These are phyloP conservation scores for Thozetella sp. DNA, from an alignment of 495 filamentous ascomycete species.

Conservation along the genomic window DNA sequence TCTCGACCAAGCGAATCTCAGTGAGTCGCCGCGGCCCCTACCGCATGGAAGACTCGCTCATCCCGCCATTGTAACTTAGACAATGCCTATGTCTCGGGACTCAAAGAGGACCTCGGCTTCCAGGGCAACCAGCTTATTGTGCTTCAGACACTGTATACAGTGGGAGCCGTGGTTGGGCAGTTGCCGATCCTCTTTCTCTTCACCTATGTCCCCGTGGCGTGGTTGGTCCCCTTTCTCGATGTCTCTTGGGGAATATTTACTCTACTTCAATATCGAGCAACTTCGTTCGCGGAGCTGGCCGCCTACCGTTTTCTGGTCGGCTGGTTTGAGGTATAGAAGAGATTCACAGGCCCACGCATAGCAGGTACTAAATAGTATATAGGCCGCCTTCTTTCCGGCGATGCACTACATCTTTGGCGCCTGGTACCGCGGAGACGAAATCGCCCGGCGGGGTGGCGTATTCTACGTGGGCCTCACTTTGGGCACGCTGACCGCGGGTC, in stretches of 20 bases:
- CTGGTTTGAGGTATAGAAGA: constrained; percentile 9
- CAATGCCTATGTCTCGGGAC: constrained; percentile 38
- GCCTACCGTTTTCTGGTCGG: constrained; percentile 28
- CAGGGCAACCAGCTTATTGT: constrained; percentile 49
- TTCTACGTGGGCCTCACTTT: constrained; percentile 53
- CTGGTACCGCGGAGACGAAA: constrained; percentile 29
- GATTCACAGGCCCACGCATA: constrained; percentile 28
- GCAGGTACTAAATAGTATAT: constrained; percentile 19
- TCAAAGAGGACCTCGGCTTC: constrained; percentile 37
- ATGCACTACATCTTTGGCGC: constrained; percentile 43
- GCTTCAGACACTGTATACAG: constrained; percentile 47
- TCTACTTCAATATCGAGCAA: constrained; percentile 41
- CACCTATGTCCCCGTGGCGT: constrained; percentile 47
- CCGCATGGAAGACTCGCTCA: background rate
- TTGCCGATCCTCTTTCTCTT: constrained; percentile 52
- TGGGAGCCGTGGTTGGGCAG: constrained; percentile 51
- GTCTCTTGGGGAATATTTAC: constrained; percentile 50
- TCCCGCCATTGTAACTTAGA: constrained; percentile 16
- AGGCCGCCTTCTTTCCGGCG: constrained; percentile 40
- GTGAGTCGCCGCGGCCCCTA: constrained; percentile 4
- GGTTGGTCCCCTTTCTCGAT: constrained; percentile 41
- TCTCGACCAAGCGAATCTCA: constrained; percentile 38
- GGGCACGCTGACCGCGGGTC: constrained; percentile 47
- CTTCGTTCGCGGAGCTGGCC: constrained; percentile 18
- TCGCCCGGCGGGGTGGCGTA: constrained; percentile 42